Base-by-base conservation (phyloP, 1,284 basidiomycete species). In the Rhizoctonia solani region DNA sequence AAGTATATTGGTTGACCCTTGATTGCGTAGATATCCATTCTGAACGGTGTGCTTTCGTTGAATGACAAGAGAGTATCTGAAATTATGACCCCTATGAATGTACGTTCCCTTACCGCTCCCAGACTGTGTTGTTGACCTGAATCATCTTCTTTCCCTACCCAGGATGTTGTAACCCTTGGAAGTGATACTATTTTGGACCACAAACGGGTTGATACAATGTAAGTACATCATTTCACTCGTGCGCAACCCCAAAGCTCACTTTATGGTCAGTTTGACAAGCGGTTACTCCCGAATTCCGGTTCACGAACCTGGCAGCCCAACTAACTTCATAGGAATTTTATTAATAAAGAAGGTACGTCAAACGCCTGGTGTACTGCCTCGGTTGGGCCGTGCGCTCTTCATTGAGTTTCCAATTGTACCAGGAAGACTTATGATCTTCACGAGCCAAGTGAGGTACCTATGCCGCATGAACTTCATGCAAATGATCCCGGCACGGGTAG, bases 281-380 rank as follows among this genome's bases (percentile, higher is more conserved):
- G 96, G 96, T 0, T 98, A 98, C 76, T 97, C 94, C 1, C 88
- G 96, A 25, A 93, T 98, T 72, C 96, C 96, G 0, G 84, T 99
- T 1, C 91, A 98, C 75, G 87, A 90, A 72, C 83, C 90, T 2
- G 85, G 84, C 3, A 84, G 90, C 61, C 85, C 87, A 1, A 79
- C 86, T 13, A 85, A 92, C 44, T 98, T 97, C 74, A 79, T 92
- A 13, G 96, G 96, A 0, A 84, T 98, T 72, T 82, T 99, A 2
- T 84, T 98, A 16, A 83, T 95, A 56, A 95, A 95, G 75, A 90
- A 88, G 81, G 90, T 87, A 55, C 58, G 77, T 72, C 14, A 46
- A 50, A 27, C 50, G 53, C 52, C 23, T 19, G 5, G 21, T 34
- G 11, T 11, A 34, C 46, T 21, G 25, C 11, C 46, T 49, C 46